phyloP scores from a whole-genome alignment of 306 rosid species.

The Senna tora region DNA sequence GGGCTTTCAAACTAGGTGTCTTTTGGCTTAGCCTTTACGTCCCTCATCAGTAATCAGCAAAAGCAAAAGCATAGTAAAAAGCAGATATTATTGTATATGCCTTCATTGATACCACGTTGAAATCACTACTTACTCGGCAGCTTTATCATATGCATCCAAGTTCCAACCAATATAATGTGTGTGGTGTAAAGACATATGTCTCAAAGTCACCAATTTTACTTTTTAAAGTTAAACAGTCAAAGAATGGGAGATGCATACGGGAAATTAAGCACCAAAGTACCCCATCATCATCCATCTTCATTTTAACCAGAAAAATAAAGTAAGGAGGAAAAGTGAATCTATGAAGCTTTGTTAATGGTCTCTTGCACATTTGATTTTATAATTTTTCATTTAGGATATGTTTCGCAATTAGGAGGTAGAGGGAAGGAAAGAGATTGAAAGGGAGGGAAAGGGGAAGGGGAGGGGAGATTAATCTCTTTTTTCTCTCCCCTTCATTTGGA shows the following conservation, averaged over 20 bases:
- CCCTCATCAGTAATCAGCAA: slow-evolving; percentile 13
- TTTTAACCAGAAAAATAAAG: slow-evolving; percentile 3
- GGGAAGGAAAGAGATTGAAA: too few species aligned
- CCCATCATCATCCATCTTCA: neutral
- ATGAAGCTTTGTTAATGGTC: neutral
- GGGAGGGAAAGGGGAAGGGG: too few species aligned
- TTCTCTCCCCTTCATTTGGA: too few species aligned
- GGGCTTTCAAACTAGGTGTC: neutral
- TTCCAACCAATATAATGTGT: neutral
- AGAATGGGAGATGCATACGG: neutral
- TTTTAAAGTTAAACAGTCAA: neutral
- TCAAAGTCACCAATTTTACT: neutral
- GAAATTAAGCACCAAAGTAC: neutral
- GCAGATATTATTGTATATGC: neutral
- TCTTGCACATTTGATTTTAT: neutral
- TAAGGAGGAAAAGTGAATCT: neutral
- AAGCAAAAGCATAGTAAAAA: neutral
- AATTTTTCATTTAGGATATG: neutral
- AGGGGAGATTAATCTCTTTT: too few species aligned
- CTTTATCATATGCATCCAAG: too few species aligned
- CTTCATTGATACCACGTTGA: neutral
- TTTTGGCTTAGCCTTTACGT: neutral
- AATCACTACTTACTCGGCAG: neutral
- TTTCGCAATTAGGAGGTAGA: too few species aligned
- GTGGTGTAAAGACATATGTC: neutral